Evolutionary conservation across 2,329 filamentous ascomycete species (phyloP).

Genomic region (Stachybotrys chartarum): DNA sequence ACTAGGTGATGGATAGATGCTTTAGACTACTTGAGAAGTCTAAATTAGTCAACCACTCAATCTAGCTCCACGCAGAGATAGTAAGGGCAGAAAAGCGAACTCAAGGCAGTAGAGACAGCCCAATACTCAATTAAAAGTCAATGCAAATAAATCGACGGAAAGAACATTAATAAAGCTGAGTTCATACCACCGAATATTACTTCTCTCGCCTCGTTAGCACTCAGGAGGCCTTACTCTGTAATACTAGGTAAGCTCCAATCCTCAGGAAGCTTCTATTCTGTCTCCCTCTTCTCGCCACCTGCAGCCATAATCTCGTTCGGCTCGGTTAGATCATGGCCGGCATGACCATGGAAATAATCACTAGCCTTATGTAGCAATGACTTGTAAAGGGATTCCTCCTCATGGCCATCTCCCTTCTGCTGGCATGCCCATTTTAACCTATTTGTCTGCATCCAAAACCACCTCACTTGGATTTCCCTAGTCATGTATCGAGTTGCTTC

Average conservation of each 20-base stretch:
- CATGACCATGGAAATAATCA: not conserved
- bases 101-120: too few relatives aligned
- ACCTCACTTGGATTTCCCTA: constrained; percentile 1
- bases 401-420: constrained; percentile 1
- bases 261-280: constrained; percentile 3
- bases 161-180: too few relatives aligned
- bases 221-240: too few relatives aligned
- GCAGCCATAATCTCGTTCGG: not conserved
- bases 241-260: constrained; percentile 5
- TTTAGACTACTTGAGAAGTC: too few relatives aligned
- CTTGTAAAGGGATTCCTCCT: constrained; percentile 5
- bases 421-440: constrained; percentile 4
- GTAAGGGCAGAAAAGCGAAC: too few relatives aligned
- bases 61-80: too few relatives aligned
- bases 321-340: not conserved
- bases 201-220: too few relatives aligned
- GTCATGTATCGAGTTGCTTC: not conserved
- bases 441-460: constrained; percentile 3
- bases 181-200: too few relatives aligned
- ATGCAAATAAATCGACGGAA: too few relatives aligned
- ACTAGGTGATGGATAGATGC: too few relatives aligned
- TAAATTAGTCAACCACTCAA: too few relatives aligned
- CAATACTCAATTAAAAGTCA: too few relatives aligned
- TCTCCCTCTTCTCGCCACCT: constrained; percentile 4
- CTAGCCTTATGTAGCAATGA: constrained; percentile 1